Evolutionary conservation across 768 basidiomycete species (phyloP), one percentile per base, ranked within the genome.

Genomic region (Cyclocybe cylindracea): DNA sequence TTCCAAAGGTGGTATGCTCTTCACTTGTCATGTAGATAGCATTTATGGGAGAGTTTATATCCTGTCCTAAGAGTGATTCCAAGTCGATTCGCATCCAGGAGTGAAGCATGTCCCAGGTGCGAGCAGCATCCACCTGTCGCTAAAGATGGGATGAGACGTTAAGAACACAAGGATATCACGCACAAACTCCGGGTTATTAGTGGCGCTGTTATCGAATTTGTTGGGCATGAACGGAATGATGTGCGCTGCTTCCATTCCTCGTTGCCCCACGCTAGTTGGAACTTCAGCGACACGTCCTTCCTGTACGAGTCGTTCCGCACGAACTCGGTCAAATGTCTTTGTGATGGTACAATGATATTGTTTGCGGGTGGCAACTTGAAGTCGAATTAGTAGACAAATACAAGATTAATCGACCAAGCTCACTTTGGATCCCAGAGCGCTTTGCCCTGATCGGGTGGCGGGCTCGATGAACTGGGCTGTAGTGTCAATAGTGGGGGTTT

Each of bases 11-110:
- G 4, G 2, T n/a, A 10, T 59, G 51, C 7, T 55, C 51, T 7
- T 24, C n/a, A 0, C 8, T 8, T 19, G 50, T 46, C 62, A 61
- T 59, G 19, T 39, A 60, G 16, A 63, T 57, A 14, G 39, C 24
- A 51, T 63, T 63, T 39, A 45, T 43, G 32, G 55, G 56, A 10
- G 58, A 44, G 50, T 57, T 59, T 16, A 61, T 57, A 29, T 47
- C 45, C 44, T 37, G 32, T 44, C 51, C 37, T 7, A 33, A 24
- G 37, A 61, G 50, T 19, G 48, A 33, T 4, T 33, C 13, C 39
- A 54, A 2, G 46, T 60, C 50, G 29, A 61, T 19, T 18, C 42
- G 46, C 18, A 53, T 59, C 62, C 62, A 61, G 2, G 48, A 14
- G 32, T 50, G 48, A 44, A 63, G 46, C 53, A 61, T 56, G 37